Conservation (phyloP, 192 early-diverging fungal species). For the Spinellus fusiger region DNA sequence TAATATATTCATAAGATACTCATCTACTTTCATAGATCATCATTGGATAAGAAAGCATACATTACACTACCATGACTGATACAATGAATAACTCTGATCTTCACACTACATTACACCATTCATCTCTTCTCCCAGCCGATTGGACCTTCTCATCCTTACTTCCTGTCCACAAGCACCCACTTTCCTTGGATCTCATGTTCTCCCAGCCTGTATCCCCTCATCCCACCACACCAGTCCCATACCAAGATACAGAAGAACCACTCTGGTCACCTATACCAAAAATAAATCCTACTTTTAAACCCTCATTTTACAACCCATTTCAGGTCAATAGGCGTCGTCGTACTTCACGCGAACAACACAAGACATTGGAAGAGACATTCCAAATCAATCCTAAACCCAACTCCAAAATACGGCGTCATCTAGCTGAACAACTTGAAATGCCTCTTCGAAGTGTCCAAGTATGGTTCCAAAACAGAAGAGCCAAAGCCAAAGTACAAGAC, state of each 20-base stretch:
- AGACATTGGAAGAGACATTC: conserved; percentile 65
- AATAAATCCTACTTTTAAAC: conserved; percentile 46
- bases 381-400: conserved; percentile 56
- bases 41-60: too few relatives aligned
- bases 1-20: too few relatives aligned
- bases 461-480: conserved; percentile 87
- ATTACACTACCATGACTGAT: too few relatives aligned
- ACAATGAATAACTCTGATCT: background rate
- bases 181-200: background rate
- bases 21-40: too few relatives aligned
- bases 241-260: background rate
- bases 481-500: conserved; percentile 67
- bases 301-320: conserved; percentile 74
- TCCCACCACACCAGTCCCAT: background rate
- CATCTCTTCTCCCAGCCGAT: background rate
- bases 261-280: background rate
- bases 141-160: background rate
- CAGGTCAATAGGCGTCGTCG: conserved; percentile 68
- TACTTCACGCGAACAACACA: conserved; percentile 68
- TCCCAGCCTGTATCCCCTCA: background rate
- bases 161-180: background rate
- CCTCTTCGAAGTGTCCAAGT: conserved; percentile 69
- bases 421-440: conserved; percentile 64
- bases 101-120: background rate
- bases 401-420: conserved; percentile 48